Evolutionary conservation across 495 filamentous ascomycete species (phyloP), one percentile per base, ranked within the genome.

Genomic region (Daldinia concentrica): DNA sequence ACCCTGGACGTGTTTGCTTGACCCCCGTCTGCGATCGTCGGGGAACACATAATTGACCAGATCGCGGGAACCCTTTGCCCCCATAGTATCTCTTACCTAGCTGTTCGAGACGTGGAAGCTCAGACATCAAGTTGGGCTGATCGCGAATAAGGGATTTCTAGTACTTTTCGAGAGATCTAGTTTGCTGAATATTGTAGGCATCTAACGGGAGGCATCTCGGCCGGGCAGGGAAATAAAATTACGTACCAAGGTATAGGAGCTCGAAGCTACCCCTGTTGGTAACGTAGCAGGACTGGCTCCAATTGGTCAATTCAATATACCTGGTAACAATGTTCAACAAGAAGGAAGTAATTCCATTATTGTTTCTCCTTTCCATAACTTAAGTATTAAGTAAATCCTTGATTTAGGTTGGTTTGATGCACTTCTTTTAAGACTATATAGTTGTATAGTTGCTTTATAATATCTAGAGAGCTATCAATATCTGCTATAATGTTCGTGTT

Each of bases 21-120:
- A 62, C 63, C 63, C 70, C 70, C 61, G 58, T 68, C 56, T 58
- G 32, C 65, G 70, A 73, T 73, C 70, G 37, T 69, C 70, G 65
- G 65, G 65, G 65, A 73, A 48, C 50, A 52, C 51, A 62, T 58
- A 62, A 48, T 52, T 58, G 61, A 73, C 70, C 61, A 73, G 70
- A 73, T 73, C 70, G 70, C 61, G 57, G 70, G 70, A 73, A 58
- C 60, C 61, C 60, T 65, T 65, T 73, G 57, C 65, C 70, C 50
- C 64, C 69, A 34, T 4, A 57, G 70, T 61, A 50, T 59, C 57
- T 57, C n/a, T 52, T 67, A 52, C 62, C 52, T 22, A 54, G 30
- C 29, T 54, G 51, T 60, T 68, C 64, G 19, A 68, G 48, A 61
- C 59, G 50, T 29, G 43, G 54, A 29, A 30, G 61, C 54, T 14